Conservation (phyloP, 495 filamentous ascomycete species). For the Xylaria scruposa region DNA sequence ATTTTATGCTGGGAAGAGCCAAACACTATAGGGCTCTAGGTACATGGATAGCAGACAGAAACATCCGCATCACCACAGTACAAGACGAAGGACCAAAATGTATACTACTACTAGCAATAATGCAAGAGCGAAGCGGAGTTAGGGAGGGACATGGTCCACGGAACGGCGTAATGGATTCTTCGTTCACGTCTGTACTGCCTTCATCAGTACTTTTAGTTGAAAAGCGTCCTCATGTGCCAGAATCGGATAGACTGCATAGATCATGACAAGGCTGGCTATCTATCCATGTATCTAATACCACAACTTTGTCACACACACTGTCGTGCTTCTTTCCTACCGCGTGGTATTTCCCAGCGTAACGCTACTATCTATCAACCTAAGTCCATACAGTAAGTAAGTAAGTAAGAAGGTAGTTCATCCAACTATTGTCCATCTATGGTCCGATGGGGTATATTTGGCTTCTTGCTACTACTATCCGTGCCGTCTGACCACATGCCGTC, state of each 20-base stretch:
- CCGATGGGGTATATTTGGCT: not conserved
- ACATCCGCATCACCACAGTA: not conserved
- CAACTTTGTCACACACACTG: not conserved
- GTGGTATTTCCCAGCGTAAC: not conserved
- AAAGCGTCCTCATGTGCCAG: not conserved
- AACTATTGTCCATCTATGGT: not conserved
- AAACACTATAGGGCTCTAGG: not conserved
- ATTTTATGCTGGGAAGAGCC: not conserved
- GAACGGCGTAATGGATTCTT: slow-evolving; percentile 21
- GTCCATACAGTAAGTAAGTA: not conserved
- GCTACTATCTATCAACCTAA: not conserved
- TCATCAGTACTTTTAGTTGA: not conserved
- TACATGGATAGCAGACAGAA: not conserved
- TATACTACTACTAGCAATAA: slow-evolving; percentile 14
- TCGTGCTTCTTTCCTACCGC: too few species aligned
- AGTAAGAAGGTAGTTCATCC: not conserved
- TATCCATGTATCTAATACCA: not conserved
- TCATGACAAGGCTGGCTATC: not conserved
- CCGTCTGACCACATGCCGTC: slow-evolving; percentile 22
- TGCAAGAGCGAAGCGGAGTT: slow-evolving; percentile 14
- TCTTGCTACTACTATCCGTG: not conserved
- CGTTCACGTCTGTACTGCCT: slow-evolving; percentile 10
- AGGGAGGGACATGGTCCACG: not conserved
- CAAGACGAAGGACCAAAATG: not conserved
- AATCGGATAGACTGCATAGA: not conserved